Conservation (phyloP, 2,329 filamentous ascomycete genomes). For the Esteya vermicola region DNA sequence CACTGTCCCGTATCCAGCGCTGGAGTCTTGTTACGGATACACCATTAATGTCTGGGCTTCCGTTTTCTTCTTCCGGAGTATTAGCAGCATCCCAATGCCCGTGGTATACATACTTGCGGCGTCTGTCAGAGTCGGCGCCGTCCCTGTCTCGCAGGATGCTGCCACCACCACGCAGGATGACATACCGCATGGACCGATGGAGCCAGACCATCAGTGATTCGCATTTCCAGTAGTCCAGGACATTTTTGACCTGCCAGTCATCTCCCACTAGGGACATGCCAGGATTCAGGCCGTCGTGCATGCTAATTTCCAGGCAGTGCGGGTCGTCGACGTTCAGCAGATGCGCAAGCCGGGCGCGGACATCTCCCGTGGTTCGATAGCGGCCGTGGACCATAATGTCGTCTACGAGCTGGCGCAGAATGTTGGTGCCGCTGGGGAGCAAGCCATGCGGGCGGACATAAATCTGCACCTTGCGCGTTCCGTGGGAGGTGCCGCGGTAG, state of each 20-base stretch:
- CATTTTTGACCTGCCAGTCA: slow-evolving; percentile 16
- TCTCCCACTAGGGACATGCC: slow-evolving; percentile 17
- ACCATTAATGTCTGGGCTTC: neutral
- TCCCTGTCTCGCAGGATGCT: slow-evolving; percentile 5
- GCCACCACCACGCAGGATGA: slow-evolving; percentile 14
- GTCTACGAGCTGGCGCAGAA: neutral
- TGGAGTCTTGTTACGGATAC: slow-evolving; percentile 3
- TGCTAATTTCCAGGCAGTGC: slow-evolving; percentile 16
- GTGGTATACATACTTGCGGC: slow-evolving; percentile 20
- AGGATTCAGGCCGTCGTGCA: slow-evolving; percentile 16
- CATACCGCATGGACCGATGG: slow-evolving; percentile 9
- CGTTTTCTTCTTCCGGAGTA: slow-evolving; percentile 1
- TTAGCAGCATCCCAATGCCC: neutral
- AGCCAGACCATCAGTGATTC: slow-evolving; percentile 17
- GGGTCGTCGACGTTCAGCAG: slow-evolving; percentile 13
- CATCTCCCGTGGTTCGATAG: neutral
- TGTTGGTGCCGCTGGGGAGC: neutral
- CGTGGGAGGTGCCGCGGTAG: too few species aligned
- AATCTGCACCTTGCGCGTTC: too few species aligned
- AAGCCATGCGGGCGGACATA: too few species aligned
- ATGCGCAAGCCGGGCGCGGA: neutral
- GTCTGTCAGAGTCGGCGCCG: slow-evolving; percentile 1
- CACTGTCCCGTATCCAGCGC: slow-evolving; percentile 6
- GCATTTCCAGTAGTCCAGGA: slow-evolving; percentile 17
- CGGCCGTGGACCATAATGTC: neutral